phyloP scores from a whole-genome alignment of 2,329 filamentous ascomycete genomes.

The Monosporascus sp. region DNA sequence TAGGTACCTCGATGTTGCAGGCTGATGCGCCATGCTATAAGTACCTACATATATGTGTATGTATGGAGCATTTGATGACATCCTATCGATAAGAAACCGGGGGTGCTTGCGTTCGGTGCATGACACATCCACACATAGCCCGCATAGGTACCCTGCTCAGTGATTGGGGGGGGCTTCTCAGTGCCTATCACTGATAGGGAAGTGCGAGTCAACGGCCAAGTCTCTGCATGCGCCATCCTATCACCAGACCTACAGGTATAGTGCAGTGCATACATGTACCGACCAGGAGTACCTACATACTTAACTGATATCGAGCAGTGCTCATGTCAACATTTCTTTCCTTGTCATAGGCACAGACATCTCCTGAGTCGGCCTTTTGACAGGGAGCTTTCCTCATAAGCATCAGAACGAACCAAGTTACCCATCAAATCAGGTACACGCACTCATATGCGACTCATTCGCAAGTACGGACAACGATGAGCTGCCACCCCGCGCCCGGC shows the following conservation, averaged over 20 bases:
- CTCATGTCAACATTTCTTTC: no score
- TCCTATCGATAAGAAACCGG: neutral
- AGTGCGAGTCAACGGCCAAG: neutral
- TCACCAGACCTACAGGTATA: neutral
- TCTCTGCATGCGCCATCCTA: neutral
- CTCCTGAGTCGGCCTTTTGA: neutral
- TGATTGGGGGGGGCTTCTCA: neutral
- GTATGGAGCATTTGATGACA: neutral
- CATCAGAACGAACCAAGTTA: neutral
- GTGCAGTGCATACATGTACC: neutral
- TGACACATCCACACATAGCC: no score
- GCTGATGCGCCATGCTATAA: neutral
- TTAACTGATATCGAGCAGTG: no score
- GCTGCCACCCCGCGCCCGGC: slow-evolving; percentile 26
- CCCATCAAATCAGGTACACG: neutral
- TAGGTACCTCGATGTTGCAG: neutral
- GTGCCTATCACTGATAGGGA: neutral
- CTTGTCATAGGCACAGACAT: neutral
- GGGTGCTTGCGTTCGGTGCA: neutral
- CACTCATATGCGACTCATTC: neutral
- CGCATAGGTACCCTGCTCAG: neutral
- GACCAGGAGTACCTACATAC: no score
- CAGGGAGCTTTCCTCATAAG: neutral
- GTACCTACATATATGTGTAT: neutral
- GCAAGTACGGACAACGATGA: slow-evolving; percentile 23